A percentile compares a stretch with the other conserved stretches of the same genome.
Conservation (phyloP, 2,329 filamentous ascomycete genomes). For the Coleophoma crateriformis region DNA sequence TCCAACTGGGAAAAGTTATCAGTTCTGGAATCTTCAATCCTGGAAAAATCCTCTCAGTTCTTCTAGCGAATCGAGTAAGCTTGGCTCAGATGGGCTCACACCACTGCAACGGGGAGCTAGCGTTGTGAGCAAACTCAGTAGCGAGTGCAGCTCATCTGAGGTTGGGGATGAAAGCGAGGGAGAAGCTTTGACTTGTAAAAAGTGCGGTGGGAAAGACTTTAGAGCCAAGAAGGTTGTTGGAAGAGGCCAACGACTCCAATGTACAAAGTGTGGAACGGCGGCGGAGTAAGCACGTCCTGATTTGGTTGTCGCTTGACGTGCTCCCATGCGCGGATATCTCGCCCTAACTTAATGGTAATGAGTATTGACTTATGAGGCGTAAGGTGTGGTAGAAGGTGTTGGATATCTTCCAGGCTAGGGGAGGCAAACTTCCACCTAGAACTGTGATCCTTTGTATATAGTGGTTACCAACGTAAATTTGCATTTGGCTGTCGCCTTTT, state of each 20-base stretch:
- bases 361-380: conserved; percentile 1
- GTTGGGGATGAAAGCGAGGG: conserved; percentile 37
- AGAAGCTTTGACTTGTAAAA: conserved; percentile 46
- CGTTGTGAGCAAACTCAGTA: conserved; percentile 49
- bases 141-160: conserved; percentile 34
- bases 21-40: conserved; percentile 53
- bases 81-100: conserved; percentile 10
- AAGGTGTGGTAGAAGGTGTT: neutral
- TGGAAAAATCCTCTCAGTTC: conserved; percentile 32
- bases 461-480: no score
- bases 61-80: conserved; percentile 12
- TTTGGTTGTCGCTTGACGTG: no score
- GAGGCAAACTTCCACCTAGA: neutral
- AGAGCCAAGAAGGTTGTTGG: conserved; percentile 50
- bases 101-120: conserved; percentile 14
- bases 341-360: neutral
- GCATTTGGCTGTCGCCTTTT: no score
- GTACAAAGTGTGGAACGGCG: conserved; percentile 45
- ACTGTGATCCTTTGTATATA: no score
- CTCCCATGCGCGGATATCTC: no score
- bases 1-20: conserved; percentile 33
- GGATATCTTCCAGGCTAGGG: conserved; percentile 3
- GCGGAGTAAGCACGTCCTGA: conserved; percentile 10
- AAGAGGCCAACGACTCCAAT: conserved; percentile 52
- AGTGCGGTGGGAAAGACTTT: conserved; percentile 58